A percentile compares a stretch with the other conserved stretches of the same genome.
These are phyloP conservation scores for Pterocarpus macrocarpus DNA, from an alignment of 306 rosid genomes.

Conservation along the genomic window DNA sequence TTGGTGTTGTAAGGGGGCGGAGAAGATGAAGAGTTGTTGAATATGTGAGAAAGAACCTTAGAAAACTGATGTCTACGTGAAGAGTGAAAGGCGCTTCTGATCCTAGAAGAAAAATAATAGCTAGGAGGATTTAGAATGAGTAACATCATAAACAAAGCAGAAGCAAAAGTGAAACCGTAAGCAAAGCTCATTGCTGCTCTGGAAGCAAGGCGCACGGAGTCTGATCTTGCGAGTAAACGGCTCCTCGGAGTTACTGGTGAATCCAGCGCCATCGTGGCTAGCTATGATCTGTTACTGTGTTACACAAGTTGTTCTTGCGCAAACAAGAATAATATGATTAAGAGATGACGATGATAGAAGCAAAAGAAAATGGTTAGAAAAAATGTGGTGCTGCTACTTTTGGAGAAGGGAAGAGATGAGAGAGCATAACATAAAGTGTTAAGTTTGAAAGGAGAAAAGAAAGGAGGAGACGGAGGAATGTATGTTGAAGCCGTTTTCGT, in stretches of 20 bases:
- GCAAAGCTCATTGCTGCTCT: conserved; percentile 59
- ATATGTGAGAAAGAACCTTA: conserved; percentile 50
- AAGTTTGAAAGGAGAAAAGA: conserved; percentile 24
- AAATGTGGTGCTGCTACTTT: conserved; percentile 35
- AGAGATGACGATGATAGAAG: not conserved
- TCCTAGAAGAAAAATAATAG: conserved; percentile 49
- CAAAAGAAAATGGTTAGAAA: not conserved
- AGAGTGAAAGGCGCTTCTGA: conserved; percentile 40
- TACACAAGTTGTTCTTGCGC: conserved; percentile 3
- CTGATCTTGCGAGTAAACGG: conserved; percentile 50
- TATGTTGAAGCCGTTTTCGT: conserved; percentile 41
- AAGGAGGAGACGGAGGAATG: conserved; percentile 45
- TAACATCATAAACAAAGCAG: conserved; percentile 44
- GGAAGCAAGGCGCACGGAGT: conserved; percentile 59
- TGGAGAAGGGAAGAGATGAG: conserved; percentile 27
- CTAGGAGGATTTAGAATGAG: conserved; percentile 22
- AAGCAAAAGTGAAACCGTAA: conserved; percentile 71
- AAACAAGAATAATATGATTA: not conserved
- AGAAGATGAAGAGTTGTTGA: conserved; percentile 49
- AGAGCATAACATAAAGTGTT: not conserved
- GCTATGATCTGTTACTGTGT: not conserved
- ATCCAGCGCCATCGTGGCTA: conserved; percentile 4
- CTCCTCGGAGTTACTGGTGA: not conserved
- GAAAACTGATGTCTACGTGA: conserved; percentile 52
- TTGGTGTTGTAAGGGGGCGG: conserved; percentile 20